These are phyloP conservation scores for Phycomyces nitens DNA, from an alignment of 192 early-diverging fungal genomes.

Conservation along the genomic window DNA sequence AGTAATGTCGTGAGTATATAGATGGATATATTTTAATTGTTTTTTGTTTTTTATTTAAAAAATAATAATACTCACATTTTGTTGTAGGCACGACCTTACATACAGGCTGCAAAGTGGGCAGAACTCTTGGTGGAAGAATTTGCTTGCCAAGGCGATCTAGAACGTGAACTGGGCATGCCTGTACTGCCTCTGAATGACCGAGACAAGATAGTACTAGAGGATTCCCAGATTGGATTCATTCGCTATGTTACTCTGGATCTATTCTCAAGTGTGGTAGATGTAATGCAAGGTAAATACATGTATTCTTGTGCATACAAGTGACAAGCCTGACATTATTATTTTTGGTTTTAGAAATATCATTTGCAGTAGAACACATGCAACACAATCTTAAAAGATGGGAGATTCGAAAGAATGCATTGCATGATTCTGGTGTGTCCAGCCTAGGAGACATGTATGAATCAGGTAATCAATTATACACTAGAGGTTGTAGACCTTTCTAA, in stretches of 20 bases:
- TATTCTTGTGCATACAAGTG: no score
- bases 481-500: no score
- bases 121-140: slow-evolving; percentile 63
- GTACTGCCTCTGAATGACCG: slow-evolving; percentile 45
- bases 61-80: not conserved
- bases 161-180: slow-evolving; percentile 67
- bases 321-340: no score
- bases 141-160: slow-evolving; percentile 66
- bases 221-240: slow-evolving; percentile 50
- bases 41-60: slow-evolving; percentile 4
- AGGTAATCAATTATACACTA: not conserved
- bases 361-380: slow-evolving; percentile 29
- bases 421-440: slow-evolving; percentile 1
- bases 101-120: slow-evolving; percentile 65
- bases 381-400: slow-evolving; percentile 24
- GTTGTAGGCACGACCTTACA: slow-evolving; percentile 59
- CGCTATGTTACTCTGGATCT: slow-evolving; percentile 46
- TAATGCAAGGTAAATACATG: slow-evolving; percentile 4
- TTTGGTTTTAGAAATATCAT: slow-evolving; percentile 24
- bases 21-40: not conserved
- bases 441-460: slow-evolving; percentile 3
- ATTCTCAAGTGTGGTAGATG: slow-evolving; percentile 33
- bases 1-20: slow-evolving; percentile 60
- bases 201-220: slow-evolving; percentile 36
- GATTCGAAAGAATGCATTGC: slow-evolving; percentile 9